Conservation (phyloP, 1,139 yeast species). For the Candida labiduridarum region DNA sequence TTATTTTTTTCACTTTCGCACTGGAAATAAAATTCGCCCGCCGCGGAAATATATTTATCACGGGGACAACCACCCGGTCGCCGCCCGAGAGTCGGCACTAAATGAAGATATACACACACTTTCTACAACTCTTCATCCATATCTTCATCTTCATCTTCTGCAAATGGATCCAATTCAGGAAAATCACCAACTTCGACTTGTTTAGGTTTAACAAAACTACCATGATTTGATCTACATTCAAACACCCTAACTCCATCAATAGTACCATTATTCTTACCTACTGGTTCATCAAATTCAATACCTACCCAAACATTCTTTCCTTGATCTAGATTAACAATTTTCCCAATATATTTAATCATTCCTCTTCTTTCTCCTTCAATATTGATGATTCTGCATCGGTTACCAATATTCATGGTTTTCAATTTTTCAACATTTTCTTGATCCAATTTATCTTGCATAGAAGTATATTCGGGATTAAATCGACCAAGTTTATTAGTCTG, state of each 20-base stretch:
- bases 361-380: conserved; percentile 67
- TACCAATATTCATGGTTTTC: conserved; percentile 30
- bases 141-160: conserved; percentile 30
- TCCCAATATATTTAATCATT: conserved; percentile 65
- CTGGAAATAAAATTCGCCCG: too few relatives aligned
- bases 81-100: neutral
- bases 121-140: conserved; percentile 12
- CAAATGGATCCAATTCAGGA: conserved; percentile 47
- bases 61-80: neutral
- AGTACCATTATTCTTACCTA: conserved; percentile 47
- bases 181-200: conserved; percentile 56
- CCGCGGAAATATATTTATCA: too few relatives aligned
- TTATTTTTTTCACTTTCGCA: too few relatives aligned
- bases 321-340: conserved; percentile 57
- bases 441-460: conserved; percentile 21
- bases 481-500: conserved; percentile 66
- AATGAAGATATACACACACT: neutral
- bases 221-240: conserved; percentile 41
- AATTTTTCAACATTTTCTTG: conserved; percentile 22
- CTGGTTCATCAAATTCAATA: conserved; percentile 52
- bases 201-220: conserved; percentile 53
- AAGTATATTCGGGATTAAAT: conserved; percentile 58
- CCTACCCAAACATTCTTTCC: conserved; percentile 51
- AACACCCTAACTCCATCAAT: conserved; percentile 39
- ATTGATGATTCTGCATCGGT: conserved; percentile 44